Evolutionary conservation across 345 rosid species (phyloP), one percentile per base, ranked within the genome.

Genomic region (Mallotus nudiflorus): DNA sequence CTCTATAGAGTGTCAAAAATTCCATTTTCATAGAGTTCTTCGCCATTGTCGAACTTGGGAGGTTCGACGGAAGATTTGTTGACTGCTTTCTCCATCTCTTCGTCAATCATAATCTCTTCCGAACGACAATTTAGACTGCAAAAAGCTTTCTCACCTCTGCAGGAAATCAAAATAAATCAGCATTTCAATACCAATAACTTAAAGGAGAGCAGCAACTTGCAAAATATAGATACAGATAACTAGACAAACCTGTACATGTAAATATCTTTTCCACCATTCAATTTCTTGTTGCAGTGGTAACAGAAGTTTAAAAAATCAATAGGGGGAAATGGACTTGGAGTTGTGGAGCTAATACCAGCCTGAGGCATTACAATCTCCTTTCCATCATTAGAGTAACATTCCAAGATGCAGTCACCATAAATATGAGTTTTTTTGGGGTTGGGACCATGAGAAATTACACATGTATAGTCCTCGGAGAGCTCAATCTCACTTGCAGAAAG

Each of bases 391-490:
- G 71, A 49, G 69, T 77, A 87, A 75, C 93, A 76, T 76, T 81
- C 86, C 82, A 92, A 80, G 83, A 89, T 78, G 73, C 85, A 76
- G 80, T 85, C 97, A 77, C 96, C 89, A 42, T 75, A 95, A 57
- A 90, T 90, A 72, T 89, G 98, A 84, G 91, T 90, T 5, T 88
- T 95, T 71, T 81, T 85, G 0, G 97, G 91, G 78, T 83, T 86
- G 64, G 97, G 89, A 81, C 97, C 98, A 52, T 85, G 94, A 9
- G 88, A 78, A 65, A 78, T 90, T 31, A 92, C 87, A 52, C 99
- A 82, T 62, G 99, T 95, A 82, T 95, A 95, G 49, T 92, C 99
- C 84, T 96, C 97, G 10, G 97, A 92, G 60, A 84, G 88, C 83
- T 89, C 97, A 79, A 92, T 83, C 71, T 88, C 94, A 24, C 78